Conservation (phyloP, 169 alveolate species). For the Perkinsus marinus region DNA sequence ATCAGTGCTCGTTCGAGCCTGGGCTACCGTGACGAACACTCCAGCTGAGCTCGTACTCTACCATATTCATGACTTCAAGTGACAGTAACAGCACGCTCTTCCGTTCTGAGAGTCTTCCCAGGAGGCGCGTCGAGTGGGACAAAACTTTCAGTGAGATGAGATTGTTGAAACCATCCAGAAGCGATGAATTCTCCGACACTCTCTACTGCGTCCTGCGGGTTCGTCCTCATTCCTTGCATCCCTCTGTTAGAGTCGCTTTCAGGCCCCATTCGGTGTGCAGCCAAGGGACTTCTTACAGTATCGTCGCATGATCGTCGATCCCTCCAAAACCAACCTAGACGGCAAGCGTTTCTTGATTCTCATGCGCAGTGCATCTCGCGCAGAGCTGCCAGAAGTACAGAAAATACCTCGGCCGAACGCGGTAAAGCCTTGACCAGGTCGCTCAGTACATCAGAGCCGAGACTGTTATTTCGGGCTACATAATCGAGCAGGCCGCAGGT, state of each 20-base stretch:
- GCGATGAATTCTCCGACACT: neutral
- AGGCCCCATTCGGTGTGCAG: neutral
- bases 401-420: neutral
- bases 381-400: neutral
- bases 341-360: neutral
- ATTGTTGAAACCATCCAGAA: neutral
- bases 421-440: neutral
- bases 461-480: constrained; percentile 48
- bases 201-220: neutral
- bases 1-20: neutral
- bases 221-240: neutral
- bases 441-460: constrained; percentile 35
- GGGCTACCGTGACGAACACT: neutral
- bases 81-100: too few relatives aligned
- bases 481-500: constrained; percentile 13
- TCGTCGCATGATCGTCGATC: neutral
- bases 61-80: neutral
- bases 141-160: neutral
- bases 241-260: neutral
- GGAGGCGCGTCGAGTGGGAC: neutral
- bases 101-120: neutral
- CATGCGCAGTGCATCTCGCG: neutral
- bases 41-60: neutral
- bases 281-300: neutral
- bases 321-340: neutral